Conservation (phyloP, 106 monocot species). For the Acanthochlamys bracteata region DNA sequence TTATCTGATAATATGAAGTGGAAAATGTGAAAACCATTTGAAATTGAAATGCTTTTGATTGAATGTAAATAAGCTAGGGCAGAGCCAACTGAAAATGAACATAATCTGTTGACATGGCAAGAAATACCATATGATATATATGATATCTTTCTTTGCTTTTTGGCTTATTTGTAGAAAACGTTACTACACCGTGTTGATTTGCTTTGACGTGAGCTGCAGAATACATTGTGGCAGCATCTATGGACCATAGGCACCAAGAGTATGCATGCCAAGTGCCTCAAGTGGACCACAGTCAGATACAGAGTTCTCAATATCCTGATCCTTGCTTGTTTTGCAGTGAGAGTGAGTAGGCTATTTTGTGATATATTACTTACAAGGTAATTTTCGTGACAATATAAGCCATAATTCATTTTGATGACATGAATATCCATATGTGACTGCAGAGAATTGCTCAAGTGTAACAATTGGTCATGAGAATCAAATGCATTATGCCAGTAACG, state of each 20-base stretch:
- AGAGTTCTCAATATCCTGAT: background rate
- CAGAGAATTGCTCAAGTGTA: background rate
- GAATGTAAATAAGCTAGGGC: too few relatives aligned
- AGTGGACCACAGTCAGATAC: conserved; percentile 2
- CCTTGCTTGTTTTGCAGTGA: conserved; percentile 1
- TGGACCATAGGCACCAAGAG: conserved; percentile 5
- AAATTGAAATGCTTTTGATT: too few relatives aligned
- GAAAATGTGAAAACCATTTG: too few relatives aligned
- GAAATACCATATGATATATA: background rate
- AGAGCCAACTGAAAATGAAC: too few relatives aligned
- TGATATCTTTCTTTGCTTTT: background rate
- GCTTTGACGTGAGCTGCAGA: background rate
- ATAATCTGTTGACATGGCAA: too few relatives aligned
- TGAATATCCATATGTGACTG: background rate
- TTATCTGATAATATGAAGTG: too few relatives aligned
- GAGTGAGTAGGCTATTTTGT: background rate
- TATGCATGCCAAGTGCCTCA: conserved; percentile 1
- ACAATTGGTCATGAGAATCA: conserved; percentile 1
- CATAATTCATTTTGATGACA: background rate
- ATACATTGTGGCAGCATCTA: background rate
- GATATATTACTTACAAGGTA: background rate
- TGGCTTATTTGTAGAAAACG: background rate
- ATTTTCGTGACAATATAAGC: background rate
- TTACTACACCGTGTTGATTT: background rate
- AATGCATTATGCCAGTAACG: background rate